Evolutionary conservation across 441 rosid genomes (phyloP).

Genomic region (Brassica balearica): DNA sequence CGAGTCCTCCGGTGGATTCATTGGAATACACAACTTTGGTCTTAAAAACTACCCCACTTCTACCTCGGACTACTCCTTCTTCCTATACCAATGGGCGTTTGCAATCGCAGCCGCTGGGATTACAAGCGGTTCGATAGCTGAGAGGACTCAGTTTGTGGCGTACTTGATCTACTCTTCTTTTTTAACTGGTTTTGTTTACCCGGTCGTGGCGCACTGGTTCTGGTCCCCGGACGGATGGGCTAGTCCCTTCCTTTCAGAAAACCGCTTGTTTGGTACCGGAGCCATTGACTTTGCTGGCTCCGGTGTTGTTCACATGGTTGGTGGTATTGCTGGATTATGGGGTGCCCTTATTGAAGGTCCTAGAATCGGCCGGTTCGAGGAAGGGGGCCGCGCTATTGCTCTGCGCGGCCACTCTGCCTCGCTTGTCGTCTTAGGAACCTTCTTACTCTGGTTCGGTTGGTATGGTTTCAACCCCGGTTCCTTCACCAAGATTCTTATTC

Average conservation of each 20-base stretch:
- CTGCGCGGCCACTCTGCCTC: conserved; percentile 90
- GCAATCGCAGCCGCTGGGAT: conserved; percentile 79
- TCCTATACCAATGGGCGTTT: conserved; percentile 72
- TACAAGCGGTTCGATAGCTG: conserved; percentile 71
- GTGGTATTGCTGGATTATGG: conserved; percentile 64
- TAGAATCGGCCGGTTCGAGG: conserved; percentile 70
- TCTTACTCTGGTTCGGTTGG: conserved; percentile 94
- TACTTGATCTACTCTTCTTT: conserved; percentile 61
- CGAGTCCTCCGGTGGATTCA: conserved; percentile 73
- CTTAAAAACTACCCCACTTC: conserved; percentile 57
- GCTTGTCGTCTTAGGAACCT: conserved; percentile 83
- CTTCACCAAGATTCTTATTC: conserved; percentile 56
- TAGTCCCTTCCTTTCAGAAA: conserved; percentile 42
- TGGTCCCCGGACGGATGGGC: conserved; percentile 65
- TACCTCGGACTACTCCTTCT: conserved; percentile 56
- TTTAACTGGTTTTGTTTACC: conserved; percentile 61
- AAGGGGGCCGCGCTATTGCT: conserved; percentile 55
- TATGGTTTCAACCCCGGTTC: conserved; percentile 91
- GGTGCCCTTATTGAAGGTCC: conserved; percentile 87
- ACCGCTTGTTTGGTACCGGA: conserved; percentile 52
- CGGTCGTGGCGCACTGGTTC: conserved; percentile 60
- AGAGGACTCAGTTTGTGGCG: conserved; percentile 65
- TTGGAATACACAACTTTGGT: conserved; percentile 75
- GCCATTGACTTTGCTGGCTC: conserved; percentile 61
- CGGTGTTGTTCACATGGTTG: conserved; percentile 66